These are phyloP conservation scores for Achlya hypogyna DNA, from an alignment of 352 stramenopile species.

Conservation along the genomic window DNA sequence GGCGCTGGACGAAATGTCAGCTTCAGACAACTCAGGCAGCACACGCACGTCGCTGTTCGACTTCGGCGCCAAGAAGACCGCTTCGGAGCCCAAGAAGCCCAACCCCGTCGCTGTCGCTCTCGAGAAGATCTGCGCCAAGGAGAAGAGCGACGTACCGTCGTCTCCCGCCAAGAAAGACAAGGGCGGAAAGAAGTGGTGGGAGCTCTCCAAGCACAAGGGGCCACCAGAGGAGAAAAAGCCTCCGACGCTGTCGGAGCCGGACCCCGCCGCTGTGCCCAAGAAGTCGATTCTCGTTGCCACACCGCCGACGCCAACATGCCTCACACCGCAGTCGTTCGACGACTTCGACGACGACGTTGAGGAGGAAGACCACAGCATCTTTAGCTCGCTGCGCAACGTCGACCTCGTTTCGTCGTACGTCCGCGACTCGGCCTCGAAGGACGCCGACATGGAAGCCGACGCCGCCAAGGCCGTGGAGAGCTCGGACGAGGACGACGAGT, in stretches of 20 bases:
- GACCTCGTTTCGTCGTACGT: conserved; percentile 16
- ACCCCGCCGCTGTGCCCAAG: neutral
- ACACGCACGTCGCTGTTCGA: neutral
- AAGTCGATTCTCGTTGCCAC: neutral
- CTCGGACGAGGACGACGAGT: neutral
- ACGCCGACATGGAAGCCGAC: neutral
- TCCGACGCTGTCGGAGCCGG: neutral
- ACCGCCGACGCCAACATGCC: neutral
- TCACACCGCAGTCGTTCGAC: neutral
- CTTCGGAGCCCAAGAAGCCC: neutral
- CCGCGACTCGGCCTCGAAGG: conserved; percentile 2
- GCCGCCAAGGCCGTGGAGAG: neutral
- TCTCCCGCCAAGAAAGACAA: neutral
- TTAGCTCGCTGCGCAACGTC: conserved; percentile 20
- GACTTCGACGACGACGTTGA: neutral
- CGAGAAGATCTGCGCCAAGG: neutral
- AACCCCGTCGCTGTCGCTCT: neutral
- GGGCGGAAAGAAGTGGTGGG: neutral
- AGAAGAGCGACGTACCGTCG: neutral
- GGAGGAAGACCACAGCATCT: conserved; percentile 16
- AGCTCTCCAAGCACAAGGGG: neutral
- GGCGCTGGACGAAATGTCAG: neutral
- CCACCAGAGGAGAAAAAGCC: neutral
- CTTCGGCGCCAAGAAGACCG: neutral
- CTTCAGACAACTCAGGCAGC: neutral